These are phyloP conservation scores for Colletotrichum musae DNA, from an alignment of 2,329 filamentous ascomycete genomes.

Conservation along the genomic window DNA sequence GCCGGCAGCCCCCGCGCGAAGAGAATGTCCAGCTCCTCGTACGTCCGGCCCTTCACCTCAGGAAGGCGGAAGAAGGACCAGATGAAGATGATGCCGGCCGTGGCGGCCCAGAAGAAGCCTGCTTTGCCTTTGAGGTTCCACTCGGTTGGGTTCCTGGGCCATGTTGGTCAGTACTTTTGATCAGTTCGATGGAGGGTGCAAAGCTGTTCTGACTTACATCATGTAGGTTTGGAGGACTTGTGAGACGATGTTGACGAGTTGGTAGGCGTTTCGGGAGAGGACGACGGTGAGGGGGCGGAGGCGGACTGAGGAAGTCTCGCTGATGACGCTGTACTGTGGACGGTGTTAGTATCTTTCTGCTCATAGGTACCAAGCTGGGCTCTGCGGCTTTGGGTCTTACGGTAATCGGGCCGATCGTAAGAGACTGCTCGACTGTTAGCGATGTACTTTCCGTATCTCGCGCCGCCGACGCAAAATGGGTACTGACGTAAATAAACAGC, in stretches of 20 bases:
- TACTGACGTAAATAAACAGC: constrained; percentile 53
- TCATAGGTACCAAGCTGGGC: too few relatives aligned
- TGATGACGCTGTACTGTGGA: constrained; percentile 56
- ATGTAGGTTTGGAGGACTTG: constrained; percentile 54
- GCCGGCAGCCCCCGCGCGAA: constrained; percentile 60
- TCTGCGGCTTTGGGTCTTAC: constrained; percentile 49
- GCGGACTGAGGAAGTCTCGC: constrained; percentile 61
- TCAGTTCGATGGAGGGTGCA: too few relatives aligned
- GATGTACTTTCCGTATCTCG: fast-evolving
- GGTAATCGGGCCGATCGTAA: constrained; percentile 60
- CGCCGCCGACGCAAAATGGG: neutral
- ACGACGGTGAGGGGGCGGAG: constrained; percentile 62
- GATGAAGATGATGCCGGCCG: constrained; percentile 59
- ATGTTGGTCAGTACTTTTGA: neutral
- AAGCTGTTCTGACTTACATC: too few relatives aligned
- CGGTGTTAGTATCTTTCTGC: neutral
- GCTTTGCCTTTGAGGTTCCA: constrained; percentile 58
- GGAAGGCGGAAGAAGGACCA: constrained; percentile 68
- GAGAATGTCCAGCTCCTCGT: constrained; percentile 68
- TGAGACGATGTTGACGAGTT: constrained; percentile 56
- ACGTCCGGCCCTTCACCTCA: constrained; percentile 65
- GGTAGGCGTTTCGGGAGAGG: constrained; percentile 58
- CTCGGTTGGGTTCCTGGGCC: constrained; percentile 47
- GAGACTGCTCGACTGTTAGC: constrained; percentile 44
- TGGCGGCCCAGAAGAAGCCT: constrained; percentile 60